Base-by-base conservation (phyloP, 768 basidiomycete genomes). In the Astraeus odoratus region DNA sequence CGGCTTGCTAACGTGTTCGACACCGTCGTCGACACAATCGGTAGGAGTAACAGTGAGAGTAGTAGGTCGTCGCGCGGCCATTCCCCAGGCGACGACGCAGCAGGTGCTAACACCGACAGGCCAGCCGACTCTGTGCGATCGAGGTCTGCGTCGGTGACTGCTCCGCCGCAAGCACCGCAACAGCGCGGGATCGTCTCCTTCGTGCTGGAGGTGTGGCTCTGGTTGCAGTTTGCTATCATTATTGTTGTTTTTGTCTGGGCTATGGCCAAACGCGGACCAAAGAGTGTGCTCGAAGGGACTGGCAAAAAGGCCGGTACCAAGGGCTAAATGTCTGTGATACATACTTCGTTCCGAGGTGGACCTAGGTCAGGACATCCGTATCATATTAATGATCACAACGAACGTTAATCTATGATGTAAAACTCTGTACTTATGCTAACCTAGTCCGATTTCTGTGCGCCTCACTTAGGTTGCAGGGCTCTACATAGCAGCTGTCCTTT, bases 171-270 rank as follows among this genome's bases (percentile, higher is more conserved):
- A 46, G 47, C 55, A 3, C 59, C 61, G 0, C 62, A 58, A 46
- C 56, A 62, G 13, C 65, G 69, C 5, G 56, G 63, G 6, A 49
- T 71, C 18, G 65, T 67, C 26, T 65, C 58, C 31, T 64, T 83
- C 39, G 59, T 89, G 51, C 54, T 91, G 39, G 84, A 88, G 65
- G 59, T 86, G 18, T 91, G 89, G 89, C 62, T 91, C 51, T 88
- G 87, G 86, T 60, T 89, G 48, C 89, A 92, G 62, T 89, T 91
- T 57, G 68, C 61, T 7, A 71, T 89, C 49, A 78, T 92, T 51
- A 72, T 90, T 25, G 44, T 81, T 33, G 80, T 89, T 42, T 91
- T 91, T 61, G 60, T 92, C 43, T 88, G 78, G 74, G 77, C 84
- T 26, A 85, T 89, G 81, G 85, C 86, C 47, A 78, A 71, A 63